These are phyloP conservation scores for Penicillium argentinense DNA, from an alignment of 495 filamentous ascomycete genomes.

Conservation along the genomic window DNA sequence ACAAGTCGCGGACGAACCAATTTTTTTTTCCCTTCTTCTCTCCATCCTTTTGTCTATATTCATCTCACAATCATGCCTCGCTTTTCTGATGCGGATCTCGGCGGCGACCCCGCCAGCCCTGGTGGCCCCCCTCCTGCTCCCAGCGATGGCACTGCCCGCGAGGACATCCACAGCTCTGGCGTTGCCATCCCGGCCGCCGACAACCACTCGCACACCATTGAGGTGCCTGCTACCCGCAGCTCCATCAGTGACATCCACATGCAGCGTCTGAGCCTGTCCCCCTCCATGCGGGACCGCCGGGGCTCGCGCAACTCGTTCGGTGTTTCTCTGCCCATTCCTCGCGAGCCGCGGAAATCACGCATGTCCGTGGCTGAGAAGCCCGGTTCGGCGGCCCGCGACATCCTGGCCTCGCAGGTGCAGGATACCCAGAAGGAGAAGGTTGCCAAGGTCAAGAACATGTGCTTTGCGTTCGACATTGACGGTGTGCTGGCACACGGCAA, in stretches of 20 bases:
- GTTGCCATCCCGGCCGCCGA: slow-evolving; percentile 51
- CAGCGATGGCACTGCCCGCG: slow-evolving; percentile 15
- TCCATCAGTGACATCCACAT: slow-evolving; percentile 70
- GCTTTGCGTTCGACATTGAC: slow-evolving; percentile 91
- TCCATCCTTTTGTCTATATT: background rate
- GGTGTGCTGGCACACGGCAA: slow-evolving; percentile 84
- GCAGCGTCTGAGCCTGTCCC: slow-evolving; percentile 67
- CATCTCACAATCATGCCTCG: slow-evolving; percentile 53
- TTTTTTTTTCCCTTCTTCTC: slow-evolving; percentile 1
- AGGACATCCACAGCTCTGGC: slow-evolving; percentile 22
- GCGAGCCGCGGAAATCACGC: slow-evolving; percentile 68
- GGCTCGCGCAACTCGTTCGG: slow-evolving; percentile 80
- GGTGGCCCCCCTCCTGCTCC: slow-evolving; percentile 26
- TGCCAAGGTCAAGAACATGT: slow-evolving; percentile 64
- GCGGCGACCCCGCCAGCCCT: slow-evolving; percentile 31
- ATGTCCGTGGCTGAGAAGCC: slow-evolving; percentile 39
- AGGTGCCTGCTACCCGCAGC: slow-evolving; percentile 70
- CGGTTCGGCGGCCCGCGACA: slow-evolving; percentile 60
- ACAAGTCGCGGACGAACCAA: background rate
- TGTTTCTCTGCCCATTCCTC: slow-evolving; percentile 71
- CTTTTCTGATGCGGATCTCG: slow-evolving; percentile 59
- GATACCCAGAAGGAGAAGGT: slow-evolving; percentile 69
- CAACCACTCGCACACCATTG: slow-evolving; percentile 56
- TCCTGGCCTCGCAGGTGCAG: slow-evolving; percentile 71
- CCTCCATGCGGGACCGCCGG: slow-evolving; percentile 65